phyloP scores from a whole-genome alignment of 202 grass and related monocot species.

The Panicum virgatum region DNA sequence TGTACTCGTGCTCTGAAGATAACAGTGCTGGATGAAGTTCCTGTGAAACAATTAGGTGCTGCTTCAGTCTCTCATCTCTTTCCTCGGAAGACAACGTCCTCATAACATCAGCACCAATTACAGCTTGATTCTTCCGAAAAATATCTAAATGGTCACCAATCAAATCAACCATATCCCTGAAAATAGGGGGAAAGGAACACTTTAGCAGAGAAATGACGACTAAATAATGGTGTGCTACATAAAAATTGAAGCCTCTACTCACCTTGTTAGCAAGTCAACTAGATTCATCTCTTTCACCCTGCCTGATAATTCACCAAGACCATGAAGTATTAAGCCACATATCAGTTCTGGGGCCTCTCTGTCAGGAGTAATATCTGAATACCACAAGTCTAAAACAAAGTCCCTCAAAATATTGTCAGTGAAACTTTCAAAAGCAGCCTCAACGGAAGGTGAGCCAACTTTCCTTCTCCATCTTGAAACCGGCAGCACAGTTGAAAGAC shows the following conservation, averaged over 20 bases:
- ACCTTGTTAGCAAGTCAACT: constrained; percentile 96
- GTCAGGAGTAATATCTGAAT: constrained; percentile 84
- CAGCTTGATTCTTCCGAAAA: constrained; percentile 83
- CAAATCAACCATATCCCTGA: constrained; percentile 91
- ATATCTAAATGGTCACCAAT: constrained; percentile 83
- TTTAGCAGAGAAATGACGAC: constrained; percentile 20
- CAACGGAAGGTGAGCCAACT: constrained; percentile 79
- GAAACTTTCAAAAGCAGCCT: constrained; percentile 84
- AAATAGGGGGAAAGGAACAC: constrained; percentile 10
- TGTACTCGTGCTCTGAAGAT: constrained; percentile 91
- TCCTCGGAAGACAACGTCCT: constrained; percentile 90
- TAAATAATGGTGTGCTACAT: constrained; percentile 6
- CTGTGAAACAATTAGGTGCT: constrained; percentile 79
- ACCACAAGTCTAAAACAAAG: constrained; percentile 91
- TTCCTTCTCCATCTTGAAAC: constrained; percentile 91
- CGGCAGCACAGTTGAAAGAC: constrained; percentile 60
- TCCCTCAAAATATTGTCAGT: constrained; percentile 86
- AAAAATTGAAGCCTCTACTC: constrained; percentile 26
- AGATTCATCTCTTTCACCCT: constrained; percentile 92
- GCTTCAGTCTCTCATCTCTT: constrained; percentile 93
- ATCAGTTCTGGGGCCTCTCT: constrained; percentile 90
- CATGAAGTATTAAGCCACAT: constrained; percentile 77
- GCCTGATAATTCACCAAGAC: constrained; percentile 79
- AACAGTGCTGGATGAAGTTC: constrained; percentile 96
- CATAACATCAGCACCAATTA: constrained; percentile 87